Base-by-base conservation (phyloP, 306 rosid species). In the Acacia confusa region DNA sequence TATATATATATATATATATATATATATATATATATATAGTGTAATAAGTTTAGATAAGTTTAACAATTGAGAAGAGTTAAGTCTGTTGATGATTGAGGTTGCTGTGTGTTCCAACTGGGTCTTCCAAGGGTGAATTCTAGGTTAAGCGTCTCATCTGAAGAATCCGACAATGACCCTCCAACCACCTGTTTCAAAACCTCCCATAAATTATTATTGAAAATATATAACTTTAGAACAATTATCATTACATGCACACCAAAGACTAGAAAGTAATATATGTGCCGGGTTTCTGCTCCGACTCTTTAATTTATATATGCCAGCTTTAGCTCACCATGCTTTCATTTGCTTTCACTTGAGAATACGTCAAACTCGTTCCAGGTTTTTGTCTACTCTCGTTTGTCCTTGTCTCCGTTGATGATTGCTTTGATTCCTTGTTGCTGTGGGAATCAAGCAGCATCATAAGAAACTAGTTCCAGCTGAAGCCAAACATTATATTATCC, bases 81-180 rank as follows among this genome's bases (percentile, higher is more conserved):
- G 74, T 90, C 92, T 64, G 81, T 83, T 78, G 97, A 83, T 50
- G 94, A 79, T 73, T 88, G 89, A 27, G 68, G 36, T 66, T 75
- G 67, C 65, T 76, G 83, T 78, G 78, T 76, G 84, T 86, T 86
- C 92, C 96, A 90, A 85, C 69, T 92, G 75, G 99, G 90, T 44
- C 91, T 90, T 82, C 99, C 99, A 61, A 95, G 98, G 7, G 91
- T 89, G 94, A 95, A 95, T 85, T 95, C 99, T 84, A 95, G 87
- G 82, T 93, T 90, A 79, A 89, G 88, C 83, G 83, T 82, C 71
- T 73, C 66, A 58, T 92, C 88, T 32, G 89, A 83, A 81, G 89
- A 83, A 81, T 81, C 75, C 66, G 95, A 84, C 92, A 88, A 86
- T 40, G 84, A 75, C 79, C 85, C 80, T 67, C 82, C 86, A 45